These are phyloP conservation scores for Mortierella sp. DNA, from an alignment of 371 early-diverging fungal genomes.

Conservation along the genomic window DNA sequence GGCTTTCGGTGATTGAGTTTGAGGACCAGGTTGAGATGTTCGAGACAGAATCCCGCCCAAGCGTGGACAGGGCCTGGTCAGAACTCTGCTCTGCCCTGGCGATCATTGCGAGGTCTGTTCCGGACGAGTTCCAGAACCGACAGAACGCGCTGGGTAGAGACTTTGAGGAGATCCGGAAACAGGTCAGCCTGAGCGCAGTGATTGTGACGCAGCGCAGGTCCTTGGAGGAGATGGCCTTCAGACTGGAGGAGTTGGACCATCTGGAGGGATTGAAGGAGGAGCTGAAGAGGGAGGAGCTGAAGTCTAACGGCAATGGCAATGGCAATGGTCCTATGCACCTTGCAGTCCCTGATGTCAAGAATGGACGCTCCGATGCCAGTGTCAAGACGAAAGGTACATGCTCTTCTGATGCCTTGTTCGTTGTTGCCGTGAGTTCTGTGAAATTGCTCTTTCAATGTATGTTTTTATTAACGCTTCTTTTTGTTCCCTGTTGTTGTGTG, in stretches of 20 bases:
- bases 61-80: conserved; percentile 46
- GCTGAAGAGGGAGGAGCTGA: not conserved
- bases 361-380: not conserved
- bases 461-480: not conserved
- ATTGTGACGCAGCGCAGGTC: conserved; percentile 53
- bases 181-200: conserved; percentile 44
- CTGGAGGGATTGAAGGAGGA: conserved; percentile 35
- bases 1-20: conserved; percentile 47
- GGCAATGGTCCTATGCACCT: not conserved
- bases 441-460: not conserved
- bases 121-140: conserved; percentile 46
- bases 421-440: not conserved
- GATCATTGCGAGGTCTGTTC: conserved; percentile 36
- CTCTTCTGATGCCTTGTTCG: not conserved
- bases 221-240: conserved; percentile 36
- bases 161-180: conserved; percentile 51
- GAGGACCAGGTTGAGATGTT: conserved; percentile 51
- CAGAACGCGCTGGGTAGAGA: conserved; percentile 33
- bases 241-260: conserved; percentile 40
- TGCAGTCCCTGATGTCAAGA: not conserved
- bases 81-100: conserved; percentile 44
- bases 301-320: not conserved
- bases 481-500: not conserved
- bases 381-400: conserved; percentile 32
- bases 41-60: conserved; percentile 51